Percentiles rank a stretch among this genome's conserved stretches.
These are phyloP conservation scores for Aspergillus kassunensis DNA, from an alignment of 495 filamentous ascomycete genomes.

Conservation along the genomic window DNA sequence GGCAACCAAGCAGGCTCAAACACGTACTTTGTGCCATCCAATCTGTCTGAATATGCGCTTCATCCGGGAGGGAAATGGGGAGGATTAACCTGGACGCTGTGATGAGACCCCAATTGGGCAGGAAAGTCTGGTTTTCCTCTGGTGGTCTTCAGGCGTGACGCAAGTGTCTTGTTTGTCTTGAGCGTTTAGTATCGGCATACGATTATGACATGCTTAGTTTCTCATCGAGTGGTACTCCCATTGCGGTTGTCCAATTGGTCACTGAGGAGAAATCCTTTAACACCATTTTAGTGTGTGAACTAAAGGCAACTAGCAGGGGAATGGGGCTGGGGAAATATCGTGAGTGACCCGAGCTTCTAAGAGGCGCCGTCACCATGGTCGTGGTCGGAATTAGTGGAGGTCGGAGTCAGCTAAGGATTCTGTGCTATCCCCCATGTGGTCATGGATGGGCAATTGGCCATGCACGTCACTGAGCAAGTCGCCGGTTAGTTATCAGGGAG, in stretches of 20 bases:
- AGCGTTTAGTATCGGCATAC: not conserved
- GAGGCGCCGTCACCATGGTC: constrained; percentile 20
- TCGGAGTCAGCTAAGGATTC: constrained; percentile 11
- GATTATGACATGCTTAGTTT: constrained; percentile 1
- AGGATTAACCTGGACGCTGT: not conserved
- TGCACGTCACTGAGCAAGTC: constrained; percentile 4
- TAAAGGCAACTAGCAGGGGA: constrained; percentile 19
- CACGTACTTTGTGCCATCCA: constrained; percentile 5
- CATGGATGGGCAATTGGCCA: constrained; percentile 3
- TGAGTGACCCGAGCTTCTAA: constrained; percentile 16
- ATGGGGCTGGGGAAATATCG: constrained; percentile 18
- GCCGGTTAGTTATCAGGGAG: constrained; percentile 4
- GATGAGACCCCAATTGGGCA: constrained; percentile 4
- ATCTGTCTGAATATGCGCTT: not conserved
- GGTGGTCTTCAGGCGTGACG: not conserved
- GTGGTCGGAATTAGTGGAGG: constrained; percentile 20
- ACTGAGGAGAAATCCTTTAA: not conserved
- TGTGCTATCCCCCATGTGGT: constrained; percentile 6
- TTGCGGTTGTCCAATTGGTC: not conserved
- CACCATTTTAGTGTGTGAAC: constrained; percentile 11
- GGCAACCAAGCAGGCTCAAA: constrained; percentile 5
- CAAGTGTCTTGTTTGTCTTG: constrained; percentile 2
- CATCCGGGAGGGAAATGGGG: not conserved
- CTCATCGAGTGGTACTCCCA: constrained; percentile 4
- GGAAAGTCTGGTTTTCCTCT: not conserved